Conservation (phyloP, 331 rosid species). For the Spiraea crenata region DNA sequence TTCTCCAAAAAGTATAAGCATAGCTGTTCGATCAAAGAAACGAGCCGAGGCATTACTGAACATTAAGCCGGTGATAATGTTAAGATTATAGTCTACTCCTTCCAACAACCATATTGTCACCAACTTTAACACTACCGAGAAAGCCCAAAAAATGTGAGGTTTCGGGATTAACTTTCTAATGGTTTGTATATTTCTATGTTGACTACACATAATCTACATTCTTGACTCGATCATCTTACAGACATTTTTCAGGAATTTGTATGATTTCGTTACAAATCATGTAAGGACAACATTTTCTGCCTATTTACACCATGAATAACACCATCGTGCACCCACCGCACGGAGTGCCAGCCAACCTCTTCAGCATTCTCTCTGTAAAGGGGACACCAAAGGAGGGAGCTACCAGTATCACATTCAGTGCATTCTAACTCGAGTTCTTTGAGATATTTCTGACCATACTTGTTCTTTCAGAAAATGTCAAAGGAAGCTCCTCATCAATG, state of each 20-base stretch:
- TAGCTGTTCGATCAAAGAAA: too few relatives aligned
- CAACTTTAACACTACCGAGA: too few relatives aligned
- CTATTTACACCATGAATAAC: constrained; percentile 3
- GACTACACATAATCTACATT: neutral
- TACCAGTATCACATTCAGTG: neutral
- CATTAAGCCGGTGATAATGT: too few relatives aligned
- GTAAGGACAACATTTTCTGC: neutral
- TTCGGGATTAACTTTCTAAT: neutral
- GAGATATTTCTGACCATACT: constrained; percentile 49
- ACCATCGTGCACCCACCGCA: neutral
- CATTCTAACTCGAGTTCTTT: neutral
- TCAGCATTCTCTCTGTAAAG: too few relatives aligned
- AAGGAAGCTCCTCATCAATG: constrained; percentile 70
- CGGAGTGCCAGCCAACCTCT: too few relatives aligned
- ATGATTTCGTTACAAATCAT: neutral
- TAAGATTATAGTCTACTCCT: too few relatives aligned
- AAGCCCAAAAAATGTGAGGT: too few relatives aligned
- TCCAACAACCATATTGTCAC: too few relatives aligned
- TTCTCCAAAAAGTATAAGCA: too few relatives aligned
- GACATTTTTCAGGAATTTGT: neutral
- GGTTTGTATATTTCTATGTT: neutral
- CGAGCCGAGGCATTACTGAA: too few relatives aligned
- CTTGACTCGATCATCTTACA: neutral
- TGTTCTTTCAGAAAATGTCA: constrained; percentile 63
- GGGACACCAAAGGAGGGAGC: neutral